Conservation (phyloP, 306 rosid species). For the Trichosanthes truncata region DNA sequence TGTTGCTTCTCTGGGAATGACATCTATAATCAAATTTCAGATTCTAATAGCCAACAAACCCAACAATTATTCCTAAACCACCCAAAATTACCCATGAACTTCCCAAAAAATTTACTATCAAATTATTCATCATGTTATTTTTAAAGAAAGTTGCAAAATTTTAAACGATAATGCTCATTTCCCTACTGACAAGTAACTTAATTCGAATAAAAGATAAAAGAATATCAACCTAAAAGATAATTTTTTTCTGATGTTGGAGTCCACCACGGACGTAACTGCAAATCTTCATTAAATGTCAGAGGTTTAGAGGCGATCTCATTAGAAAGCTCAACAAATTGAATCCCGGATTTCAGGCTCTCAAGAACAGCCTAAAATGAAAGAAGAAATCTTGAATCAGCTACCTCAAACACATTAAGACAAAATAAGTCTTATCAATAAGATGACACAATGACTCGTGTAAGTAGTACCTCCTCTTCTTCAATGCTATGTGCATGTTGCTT, state of each 20-base stretch:
- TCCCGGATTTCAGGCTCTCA: constrained; percentile 63
- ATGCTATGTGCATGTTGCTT: constrained; percentile 72
- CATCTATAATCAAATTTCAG: background rate
- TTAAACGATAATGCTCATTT: background rate
- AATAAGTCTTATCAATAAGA: background rate
- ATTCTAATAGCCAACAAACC: background rate
- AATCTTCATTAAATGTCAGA: constrained; percentile 81
- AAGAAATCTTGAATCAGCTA: background rate
- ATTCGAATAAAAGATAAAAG: background rate
- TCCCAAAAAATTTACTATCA: constrained; percentile 7
- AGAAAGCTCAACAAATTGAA: constrained; percentile 70
- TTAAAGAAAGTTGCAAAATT: background rate
- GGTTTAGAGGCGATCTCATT: constrained; percentile 76
- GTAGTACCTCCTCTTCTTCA: constrained; percentile 75
- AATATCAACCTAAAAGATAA: constrained; percentile 72
- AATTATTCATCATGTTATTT: background rate
- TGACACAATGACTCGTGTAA: background rate
- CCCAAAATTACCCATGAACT: background rate
- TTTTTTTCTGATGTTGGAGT: constrained; percentile 77
- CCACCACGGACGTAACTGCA: constrained; percentile 95
- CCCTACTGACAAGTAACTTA: background rate
- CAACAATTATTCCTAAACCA: background rate
- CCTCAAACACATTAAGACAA: constrained; percentile 13
- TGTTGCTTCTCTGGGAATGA: background rate
- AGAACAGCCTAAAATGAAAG: constrained; percentile 42